A percentile compares a stretch with the other conserved stretches of the same genome.
Conservation (phyloP, 208 protist species). For the Crithidia brevicula region DNA sequence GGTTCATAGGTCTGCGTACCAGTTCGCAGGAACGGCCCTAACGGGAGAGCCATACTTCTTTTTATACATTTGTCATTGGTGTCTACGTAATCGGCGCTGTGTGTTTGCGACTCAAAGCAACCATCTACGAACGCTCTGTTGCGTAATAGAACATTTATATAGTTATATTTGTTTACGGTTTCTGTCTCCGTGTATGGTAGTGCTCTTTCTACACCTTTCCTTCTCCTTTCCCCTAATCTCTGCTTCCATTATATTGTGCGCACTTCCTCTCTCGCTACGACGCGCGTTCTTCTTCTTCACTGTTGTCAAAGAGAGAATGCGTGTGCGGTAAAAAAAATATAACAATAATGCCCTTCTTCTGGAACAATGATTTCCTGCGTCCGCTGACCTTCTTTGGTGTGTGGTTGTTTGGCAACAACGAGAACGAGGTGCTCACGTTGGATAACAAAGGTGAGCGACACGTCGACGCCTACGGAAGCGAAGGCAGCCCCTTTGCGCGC, state of each 20-base stretch:
- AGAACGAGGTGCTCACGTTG: conserved; percentile 15
- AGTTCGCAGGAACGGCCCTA: too few relatives aligned
- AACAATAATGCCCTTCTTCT: background rate
- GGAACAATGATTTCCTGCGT: conserved; percentile 8
- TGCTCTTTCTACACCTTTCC: too few relatives aligned
- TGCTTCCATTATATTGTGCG: background rate
- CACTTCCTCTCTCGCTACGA: background rate
- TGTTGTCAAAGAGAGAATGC: background rate
- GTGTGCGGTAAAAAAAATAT: background rate
- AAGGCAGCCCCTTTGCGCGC: conserved; percentile 22
- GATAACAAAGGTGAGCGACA: conserved; percentile 11
- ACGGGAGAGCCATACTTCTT: too few relatives aligned
- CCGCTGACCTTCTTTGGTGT: conserved; percentile 4
- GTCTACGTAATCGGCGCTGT: too few relatives aligned
- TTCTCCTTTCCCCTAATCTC: background rate
- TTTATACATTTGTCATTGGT: too few relatives aligned
- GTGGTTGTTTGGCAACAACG: conserved; percentile 20
- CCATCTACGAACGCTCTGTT: too few relatives aligned
- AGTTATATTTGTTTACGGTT: too few relatives aligned
- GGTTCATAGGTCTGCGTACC: too few relatives aligned
- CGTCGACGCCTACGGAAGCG: conserved; percentile 17
- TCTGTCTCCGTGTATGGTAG: too few relatives aligned
- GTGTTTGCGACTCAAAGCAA: too few relatives aligned
- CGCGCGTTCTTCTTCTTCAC: too few relatives aligned
- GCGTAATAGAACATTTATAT: too few relatives aligned